A percentile compares a stretch with the other conserved stretches of the same genome.
These are phyloP conservation scores for Trapa incisa DNA, from an alignment of 345 rosid species.

Conservation along the genomic window DNA sequence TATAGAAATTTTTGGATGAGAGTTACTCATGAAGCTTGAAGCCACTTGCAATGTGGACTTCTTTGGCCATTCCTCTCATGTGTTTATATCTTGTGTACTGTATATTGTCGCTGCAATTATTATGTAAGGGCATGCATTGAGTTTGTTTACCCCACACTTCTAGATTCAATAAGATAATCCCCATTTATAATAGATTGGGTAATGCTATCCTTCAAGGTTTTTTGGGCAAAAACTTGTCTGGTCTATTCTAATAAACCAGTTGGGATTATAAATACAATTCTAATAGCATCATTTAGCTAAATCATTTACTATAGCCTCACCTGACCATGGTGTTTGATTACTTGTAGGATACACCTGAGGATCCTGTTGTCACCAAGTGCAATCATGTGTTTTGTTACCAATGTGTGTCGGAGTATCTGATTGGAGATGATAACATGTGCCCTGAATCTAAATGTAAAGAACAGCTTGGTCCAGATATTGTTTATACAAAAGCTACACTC, in stretches of 20 bases:
- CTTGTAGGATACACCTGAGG: constrained; percentile 86
- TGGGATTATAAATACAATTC: too few relatives aligned
- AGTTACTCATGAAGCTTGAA: background rate
- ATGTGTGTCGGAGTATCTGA: constrained; percentile 65
- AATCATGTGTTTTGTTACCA: constrained; percentile 86
- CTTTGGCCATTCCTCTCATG: background rate
- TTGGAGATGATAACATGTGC: constrained; percentile 74
- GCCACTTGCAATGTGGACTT: background rate
- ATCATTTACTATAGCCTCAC: background rate
- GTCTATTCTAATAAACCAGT: too few relatives aligned
- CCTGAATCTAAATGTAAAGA: constrained; percentile 60
- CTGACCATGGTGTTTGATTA: constrained; percentile 13
- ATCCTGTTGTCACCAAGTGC: constrained; percentile 75
- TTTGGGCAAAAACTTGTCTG: too few relatives aligned
- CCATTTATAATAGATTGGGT: too few relatives aligned
- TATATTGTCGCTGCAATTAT: background rate
- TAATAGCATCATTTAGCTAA: background rate
- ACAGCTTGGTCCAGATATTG: constrained; percentile 56
- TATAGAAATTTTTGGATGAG: background rate
- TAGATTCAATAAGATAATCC: too few relatives aligned
- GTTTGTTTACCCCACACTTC: too few relatives aligned
- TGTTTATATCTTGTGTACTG: background rate
- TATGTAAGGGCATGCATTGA: background rate
- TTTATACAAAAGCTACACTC: constrained; percentile 68
- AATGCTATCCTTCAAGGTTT: too few relatives aligned